Percentiles rank a stretch among this genome's conserved stretches.
Evolutionary conservation across 768 basidiomycete species (phyloP).

Genomic region (Podaxis carcinomalis): DNA sequence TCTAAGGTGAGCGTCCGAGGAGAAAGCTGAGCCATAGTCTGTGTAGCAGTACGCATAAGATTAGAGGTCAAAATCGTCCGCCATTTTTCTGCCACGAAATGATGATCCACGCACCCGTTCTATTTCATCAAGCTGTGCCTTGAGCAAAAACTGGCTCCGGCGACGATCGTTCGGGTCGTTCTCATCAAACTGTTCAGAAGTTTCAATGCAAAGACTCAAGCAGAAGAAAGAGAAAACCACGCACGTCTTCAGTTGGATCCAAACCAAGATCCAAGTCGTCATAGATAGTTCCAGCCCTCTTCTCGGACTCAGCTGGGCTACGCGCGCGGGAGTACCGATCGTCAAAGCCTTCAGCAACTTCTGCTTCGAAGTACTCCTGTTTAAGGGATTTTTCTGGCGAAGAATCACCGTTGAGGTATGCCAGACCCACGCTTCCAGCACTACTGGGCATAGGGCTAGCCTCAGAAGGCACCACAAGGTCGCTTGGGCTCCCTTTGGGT

Average conservation of each 20-base stretch:
- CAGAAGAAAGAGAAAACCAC: constrained; percentile 15
- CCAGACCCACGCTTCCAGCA: constrained; percentile 32
- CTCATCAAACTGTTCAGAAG: constrained; percentile 50
- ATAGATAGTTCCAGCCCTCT: constrained; percentile 45
- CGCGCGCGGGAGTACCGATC: constrained; percentile 30
- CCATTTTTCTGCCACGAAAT: background rate
- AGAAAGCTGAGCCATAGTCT: constrained; percentile 67
- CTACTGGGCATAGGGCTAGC: constrained; percentile 32
- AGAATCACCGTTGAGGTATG: constrained; percentile 39
- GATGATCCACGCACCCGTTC: constrained; percentile 45
- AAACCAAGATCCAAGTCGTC: constrained; percentile 50
- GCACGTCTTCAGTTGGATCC: constrained; percentile 41
- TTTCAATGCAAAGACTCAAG: constrained; percentile 14
- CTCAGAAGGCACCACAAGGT: constrained; percentile 30
- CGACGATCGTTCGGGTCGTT: constrained; percentile 72
- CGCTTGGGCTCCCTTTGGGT: constrained; percentile 26
- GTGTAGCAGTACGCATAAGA: constrained; percentile 1
- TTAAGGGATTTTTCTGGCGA: constrained; percentile 12
- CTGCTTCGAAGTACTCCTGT: constrained; percentile 12
- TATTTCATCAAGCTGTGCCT: constrained; percentile 73
- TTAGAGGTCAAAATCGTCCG: background rate
- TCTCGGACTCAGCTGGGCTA: constrained; percentile 36
- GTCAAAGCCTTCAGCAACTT: constrained; percentile 28
- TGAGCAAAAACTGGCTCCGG: constrained; percentile 72
- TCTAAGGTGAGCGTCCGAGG: constrained; percentile 45